Evolutionary conservation across 148 eudicot genomes (phyloP), one percentile per base, ranked within the genome.

Genomic region (Hydrangea macrophylla): DNA sequence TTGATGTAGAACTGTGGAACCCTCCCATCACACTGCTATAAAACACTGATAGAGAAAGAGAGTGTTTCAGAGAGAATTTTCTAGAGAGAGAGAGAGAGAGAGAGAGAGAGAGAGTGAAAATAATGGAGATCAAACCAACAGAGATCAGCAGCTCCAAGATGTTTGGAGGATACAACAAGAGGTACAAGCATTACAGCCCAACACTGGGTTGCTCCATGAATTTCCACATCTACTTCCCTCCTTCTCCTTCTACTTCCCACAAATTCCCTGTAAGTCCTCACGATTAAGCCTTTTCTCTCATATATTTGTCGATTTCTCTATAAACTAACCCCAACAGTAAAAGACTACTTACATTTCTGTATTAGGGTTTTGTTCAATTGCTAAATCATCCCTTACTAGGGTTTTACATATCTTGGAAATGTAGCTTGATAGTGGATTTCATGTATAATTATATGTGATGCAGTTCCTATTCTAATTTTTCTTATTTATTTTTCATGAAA

Each of bases 101-200:
- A 64, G 71, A 65, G 67, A 70, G 42, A 58, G 58, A 48, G 51
- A 56, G 44, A 68, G 57, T 65, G 60, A 57, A 58, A 70, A 60
- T 68, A 63, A 88, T 88, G 89, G 90, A 83, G 80, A 75, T 63
- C 15, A 85, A 81, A 68, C 87, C 88, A 60, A 71, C 70, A 58
- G 99, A 95, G 66, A 91, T 88, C 35, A 89, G 93, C 85, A 91
- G 96, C 80, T 10, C 88, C 2, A 95, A 95, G 76, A 89, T 95
- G 99, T 82, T 78, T 60, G 99, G 76, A 56, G 97, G 97, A 11
- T 89, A 69, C 86, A 95, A 91, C 84, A 91, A 88, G 82, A 77
- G 99, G 85, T 95, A 76, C 90, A 91, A 83, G 71, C 99, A 95
- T 57, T 81, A 70, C 62, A 89, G 96, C 24, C 85, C 92, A 3